Evolutionary conservation across 179 eudicot species (phyloP).

Genomic region (Drosera spatulata): DNA sequence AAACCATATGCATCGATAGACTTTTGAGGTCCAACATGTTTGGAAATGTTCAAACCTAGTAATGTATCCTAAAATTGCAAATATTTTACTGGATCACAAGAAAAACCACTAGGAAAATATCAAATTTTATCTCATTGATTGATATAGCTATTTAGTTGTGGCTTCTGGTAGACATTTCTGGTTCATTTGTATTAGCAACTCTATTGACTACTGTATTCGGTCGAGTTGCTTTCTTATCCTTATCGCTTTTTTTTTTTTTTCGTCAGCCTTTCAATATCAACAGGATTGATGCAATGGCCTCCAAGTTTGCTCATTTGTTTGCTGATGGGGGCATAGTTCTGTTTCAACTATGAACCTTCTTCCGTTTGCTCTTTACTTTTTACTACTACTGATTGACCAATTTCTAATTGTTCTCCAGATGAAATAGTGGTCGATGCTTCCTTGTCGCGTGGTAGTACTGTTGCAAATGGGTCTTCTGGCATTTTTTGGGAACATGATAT

Average conservation of each 20-base stretch:
- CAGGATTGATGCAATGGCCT: constrained; percentile 5
- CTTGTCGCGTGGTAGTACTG: constrained; percentile 9
- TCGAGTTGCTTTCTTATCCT: background rate
- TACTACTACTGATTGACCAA: background rate
- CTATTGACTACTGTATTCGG: background rate
- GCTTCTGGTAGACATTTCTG: too few relatives aligned
- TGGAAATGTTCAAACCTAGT: too few relatives aligned
- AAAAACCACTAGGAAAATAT: too few relatives aligned
- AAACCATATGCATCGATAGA: too few relatives aligned
- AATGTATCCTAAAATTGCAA: too few relatives aligned
- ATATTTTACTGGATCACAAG: too few relatives aligned
- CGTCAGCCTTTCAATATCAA: constrained; percentile 9
- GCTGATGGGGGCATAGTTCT: constrained; percentile 16
- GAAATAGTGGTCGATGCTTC: constrained; percentile 1
- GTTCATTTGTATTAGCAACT: too few relatives aligned
- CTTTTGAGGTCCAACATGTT: too few relatives aligned
- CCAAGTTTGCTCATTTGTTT: constrained; percentile 13
- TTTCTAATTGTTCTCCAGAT: constrained; percentile 10
- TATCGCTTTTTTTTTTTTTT: constrained; percentile 5
- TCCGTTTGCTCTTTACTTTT: background rate
- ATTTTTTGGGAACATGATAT: constrained; percentile 2
- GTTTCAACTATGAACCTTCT: background rate
- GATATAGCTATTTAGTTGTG: too few relatives aligned
- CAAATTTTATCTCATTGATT: too few relatives aligned
- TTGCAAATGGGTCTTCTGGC: constrained; percentile 6